These are phyloP conservation scores for Helotiales sp. DNA, from an alignment of 2,329 filamentous ascomycete species.

Conservation along the genomic window DNA sequence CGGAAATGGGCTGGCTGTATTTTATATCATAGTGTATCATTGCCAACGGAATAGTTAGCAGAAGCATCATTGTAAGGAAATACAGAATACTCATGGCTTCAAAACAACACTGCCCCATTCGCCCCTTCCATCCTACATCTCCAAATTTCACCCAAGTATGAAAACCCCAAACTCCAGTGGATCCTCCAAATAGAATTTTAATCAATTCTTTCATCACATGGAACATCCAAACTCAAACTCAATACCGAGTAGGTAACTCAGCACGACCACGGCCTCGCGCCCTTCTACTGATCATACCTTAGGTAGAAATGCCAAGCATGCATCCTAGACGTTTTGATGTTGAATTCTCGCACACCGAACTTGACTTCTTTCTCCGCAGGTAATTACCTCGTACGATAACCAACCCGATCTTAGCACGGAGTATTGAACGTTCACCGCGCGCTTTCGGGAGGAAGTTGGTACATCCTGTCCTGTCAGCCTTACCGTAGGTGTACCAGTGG, in stretches of 20 bases:
- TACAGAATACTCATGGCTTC: background rate
- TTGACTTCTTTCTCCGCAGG: background rate
- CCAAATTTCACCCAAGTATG: too few species aligned
- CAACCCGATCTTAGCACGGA: too few species aligned
- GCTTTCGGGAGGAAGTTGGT: too few species aligned
- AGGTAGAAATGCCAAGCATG: too few species aligned
- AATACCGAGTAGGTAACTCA: background rate
- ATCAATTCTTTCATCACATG: too few species aligned
- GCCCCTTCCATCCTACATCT: too few species aligned
- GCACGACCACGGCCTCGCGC: background rate
- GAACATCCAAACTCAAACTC: background rate
- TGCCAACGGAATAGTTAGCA: background rate
- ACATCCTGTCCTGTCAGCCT: background rate
- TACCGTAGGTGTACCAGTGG: background rate
- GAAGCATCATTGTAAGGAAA: background rate
- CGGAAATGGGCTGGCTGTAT: background rate
- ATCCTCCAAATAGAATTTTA: too few species aligned
- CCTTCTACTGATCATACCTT: background rate
- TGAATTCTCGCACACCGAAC: background rate
- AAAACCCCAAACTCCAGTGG: too few species aligned
- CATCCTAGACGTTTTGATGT: background rate
- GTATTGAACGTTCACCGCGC: too few species aligned
- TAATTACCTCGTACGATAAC: background rate
- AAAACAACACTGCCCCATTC: too few species aligned
- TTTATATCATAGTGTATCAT: background rate